A percentile compares a stretch with the other conserved stretches of the same genome.
These are phyloP conservation scores for Phyllachora maydis DNA, from an alignment of 2,329 filamentous ascomycete genomes.

Conservation along the genomic window DNA sequence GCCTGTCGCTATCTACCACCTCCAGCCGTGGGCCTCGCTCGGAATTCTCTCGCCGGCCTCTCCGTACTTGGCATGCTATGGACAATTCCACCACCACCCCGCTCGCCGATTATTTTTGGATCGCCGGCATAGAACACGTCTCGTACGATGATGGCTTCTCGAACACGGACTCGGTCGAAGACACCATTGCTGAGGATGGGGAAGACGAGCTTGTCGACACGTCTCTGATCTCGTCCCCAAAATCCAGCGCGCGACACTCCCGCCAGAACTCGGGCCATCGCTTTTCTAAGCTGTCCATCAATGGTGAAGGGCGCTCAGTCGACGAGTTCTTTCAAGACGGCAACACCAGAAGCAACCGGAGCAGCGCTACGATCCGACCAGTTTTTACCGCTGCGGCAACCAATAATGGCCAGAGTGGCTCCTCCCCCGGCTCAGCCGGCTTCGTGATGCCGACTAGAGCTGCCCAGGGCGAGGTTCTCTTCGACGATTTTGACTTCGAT, in stretches of 20 bases:
- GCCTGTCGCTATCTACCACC: too few relatives aligned
- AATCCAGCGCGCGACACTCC: slow-evolving; percentile 30
- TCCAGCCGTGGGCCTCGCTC: too few relatives aligned
- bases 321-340: slow-evolving; percentile 39
- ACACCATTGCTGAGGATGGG: slow-evolving; percentile 41
- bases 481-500: slow-evolving; percentile 75
- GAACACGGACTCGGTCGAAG: slow-evolving; percentile 21
- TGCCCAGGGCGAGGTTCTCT: slow-evolving; percentile 14
- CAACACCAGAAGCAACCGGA: slow-evolving; percentile 40
- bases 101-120: slow-evolving; percentile 59
- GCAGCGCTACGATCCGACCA: slow-evolving; percentile 41
- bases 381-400: slow-evolving; percentile 6
- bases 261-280: slow-evolving; percentile 38
- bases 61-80: slow-evolving; percentile 30
- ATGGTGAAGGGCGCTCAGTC: slow-evolving; percentile 23
- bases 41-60: too few relatives aligned
- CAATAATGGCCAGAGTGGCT: slow-evolving; percentile 5
- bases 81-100: slow-evolving; percentile 40
- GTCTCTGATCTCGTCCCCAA: slow-evolving; percentile 10
- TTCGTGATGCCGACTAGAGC: too few relatives aligned
- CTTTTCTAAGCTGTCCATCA: slow-evolving; percentile 23
- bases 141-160: slow-evolving; percentile 31
- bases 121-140: slow-evolving; percentile 48
- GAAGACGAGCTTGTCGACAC: slow-evolving; percentile 25
- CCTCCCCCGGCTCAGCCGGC: slow-evolving; percentile 1